Base-by-base conservation (phyloP, 768 basidiomycete species). In the Boletus reticulatus region DNA sequence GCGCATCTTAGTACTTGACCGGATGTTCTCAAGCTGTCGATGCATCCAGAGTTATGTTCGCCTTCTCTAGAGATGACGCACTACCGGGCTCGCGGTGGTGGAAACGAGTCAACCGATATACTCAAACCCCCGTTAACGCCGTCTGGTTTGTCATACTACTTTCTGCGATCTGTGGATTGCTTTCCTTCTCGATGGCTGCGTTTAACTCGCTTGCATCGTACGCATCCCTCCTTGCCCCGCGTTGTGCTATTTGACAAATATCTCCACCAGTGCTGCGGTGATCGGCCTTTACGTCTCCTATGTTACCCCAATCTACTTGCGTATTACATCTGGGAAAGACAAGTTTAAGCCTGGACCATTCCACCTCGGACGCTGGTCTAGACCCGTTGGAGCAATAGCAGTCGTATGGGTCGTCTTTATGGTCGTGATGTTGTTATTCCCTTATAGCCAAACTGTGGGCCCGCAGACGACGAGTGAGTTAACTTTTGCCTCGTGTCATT, bases 11-110 rank as follows among this genome's bases (percentile, higher is more conserved):
- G 74, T 78, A 68, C 54, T 64, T 77, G 27, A 75, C 73, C 2
- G 77, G 77, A 36, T 78, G 77, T 10, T 77, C 79, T 11, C 79
- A 80, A 59, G 70, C 66, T 49, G 70, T 80, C 24, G 78, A 79
- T 58, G 78, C 76, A 20, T 78, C 78, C 16, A 73, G 78, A 39
- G 78, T 78, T 24, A 67, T 79, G 29, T 80, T 78, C 47, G 77
- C 78, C 27, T 77, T 79, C 62, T 67, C 63, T 10, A 55, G 76
- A 11, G 76, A 76, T 43, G 64, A 73, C 44, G 76, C 72, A 13
- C 60, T 75, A 10, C 75, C 75, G 4, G 73, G 74, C 12, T 75
- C 75, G 2, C 63, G 64, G 22, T 73, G 65, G 67, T 73, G 71
- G 72, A 72, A 72, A 50, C 60, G 63, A 52, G 60, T 75, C 48